Base-by-base conservation (phyloP, 2,329 filamentous ascomycete species). In the Berkeleyomyces rouxiae region DNA sequence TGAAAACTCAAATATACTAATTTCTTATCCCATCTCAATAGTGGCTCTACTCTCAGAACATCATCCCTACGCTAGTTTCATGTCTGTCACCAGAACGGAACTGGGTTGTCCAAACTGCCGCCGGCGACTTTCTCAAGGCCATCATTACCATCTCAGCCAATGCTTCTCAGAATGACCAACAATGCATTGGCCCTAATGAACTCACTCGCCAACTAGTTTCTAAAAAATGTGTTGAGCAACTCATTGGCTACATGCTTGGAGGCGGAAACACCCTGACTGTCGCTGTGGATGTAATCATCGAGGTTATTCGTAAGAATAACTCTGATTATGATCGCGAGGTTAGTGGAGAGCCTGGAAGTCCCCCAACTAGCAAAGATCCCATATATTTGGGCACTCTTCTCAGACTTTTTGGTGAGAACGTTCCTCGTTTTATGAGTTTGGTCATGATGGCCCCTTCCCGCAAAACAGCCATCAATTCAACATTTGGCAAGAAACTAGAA, bases 141-240 rank as follows among this genome's bases (percentile, higher is more conserved):
- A 96, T 99, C 71, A 97, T 99, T 67, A 99, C 93, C 36, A 96
- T 99, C 64, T 97, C 93, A 1, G 93, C 93, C 65, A 99, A 99
- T 70, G 93, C 93, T 2, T 96, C 92, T 1, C 93, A 96, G 68
- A 95, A 96, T 70, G 93, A 99, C 70, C 91, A 96, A 71, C 93
- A 92, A n/a, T 96, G 95, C 69, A 97, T 99, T 71, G 93, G 93
- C 3, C 93, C 93, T 3, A 99, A 99, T 72, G 93, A 96, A 71
- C 81, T 99, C 59, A 99, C 93, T 4, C 85, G 93, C 47, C 90
- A 99, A 74, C 80, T 99, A 3, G 93, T 99, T 1, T 97, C 93
- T 0, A 83, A 87, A 66, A 75, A 82, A 13, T 97, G 91, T 68
- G 84, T 96, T 60, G 82, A 92, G 70, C 84, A 84, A 65, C 80